phyloP scores from a whole-genome alignment of 306 rosid species.

The Lathyrus tuberosus region DNA sequence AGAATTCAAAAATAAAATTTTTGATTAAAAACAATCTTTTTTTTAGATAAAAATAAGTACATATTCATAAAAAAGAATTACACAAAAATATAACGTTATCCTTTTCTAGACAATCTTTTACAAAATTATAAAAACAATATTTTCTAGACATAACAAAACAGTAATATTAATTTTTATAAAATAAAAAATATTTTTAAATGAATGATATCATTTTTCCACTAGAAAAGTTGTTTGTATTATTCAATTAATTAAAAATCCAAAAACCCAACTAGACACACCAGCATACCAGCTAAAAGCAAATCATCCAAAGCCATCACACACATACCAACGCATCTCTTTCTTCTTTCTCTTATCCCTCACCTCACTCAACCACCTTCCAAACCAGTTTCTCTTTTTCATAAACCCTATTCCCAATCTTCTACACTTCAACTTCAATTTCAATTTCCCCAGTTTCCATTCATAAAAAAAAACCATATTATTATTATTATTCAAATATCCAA shows the following conservation, averaged over 20 bases:
- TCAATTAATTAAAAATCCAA: neutral
- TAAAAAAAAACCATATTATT: neutral
- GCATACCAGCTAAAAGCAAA: neutral
- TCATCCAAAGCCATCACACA: neutral
- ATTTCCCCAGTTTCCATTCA: neutral
- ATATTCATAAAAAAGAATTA: no score
- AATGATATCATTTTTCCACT: no score
- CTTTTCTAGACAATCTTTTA: no score
- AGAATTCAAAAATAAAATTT: no score
- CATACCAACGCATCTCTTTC: neutral
- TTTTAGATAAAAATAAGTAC: no score
- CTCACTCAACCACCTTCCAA: neutral
- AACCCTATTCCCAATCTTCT: slow-evolving; percentile 1
- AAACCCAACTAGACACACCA: neutral
- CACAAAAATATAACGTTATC: no score
- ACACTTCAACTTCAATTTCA: neutral
- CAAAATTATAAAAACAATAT: no score
- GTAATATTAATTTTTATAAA: no score
- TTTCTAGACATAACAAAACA: no score
- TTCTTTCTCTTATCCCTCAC: neutral
- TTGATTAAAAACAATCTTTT: no score
- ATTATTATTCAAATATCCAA: neutral
- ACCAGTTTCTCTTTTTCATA: neutral
- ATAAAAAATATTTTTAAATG: no score
- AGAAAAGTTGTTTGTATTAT: neutral